Evolutionary conservation across 2,329 filamentous ascomycete genomes (phyloP).

Genomic region (Hirsutella minnesotensis): DNA sequence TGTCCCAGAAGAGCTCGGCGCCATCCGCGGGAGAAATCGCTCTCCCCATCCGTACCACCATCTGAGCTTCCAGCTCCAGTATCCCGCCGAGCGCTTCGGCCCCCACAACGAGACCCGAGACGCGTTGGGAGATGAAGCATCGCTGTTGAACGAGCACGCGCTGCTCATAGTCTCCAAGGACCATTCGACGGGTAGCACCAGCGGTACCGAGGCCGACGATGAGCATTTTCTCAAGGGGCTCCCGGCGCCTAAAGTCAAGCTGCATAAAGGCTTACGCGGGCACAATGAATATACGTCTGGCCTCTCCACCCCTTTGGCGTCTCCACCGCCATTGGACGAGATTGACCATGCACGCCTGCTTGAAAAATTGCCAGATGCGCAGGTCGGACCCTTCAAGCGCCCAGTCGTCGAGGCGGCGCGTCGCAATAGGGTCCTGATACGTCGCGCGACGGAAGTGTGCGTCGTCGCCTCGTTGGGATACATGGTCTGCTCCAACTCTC

Average conservation of each 20-base stretch:
- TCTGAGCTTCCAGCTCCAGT: constrained; percentile 42
- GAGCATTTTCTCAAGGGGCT: constrained; percentile 80
- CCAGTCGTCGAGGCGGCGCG: constrained; percentile 18
- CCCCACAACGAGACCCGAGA: constrained; percentile 9
- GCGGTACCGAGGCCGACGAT: constrained; percentile 90
- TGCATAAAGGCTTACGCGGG: constrained; percentile 68
- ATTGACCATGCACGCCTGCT: constrained; percentile 15
- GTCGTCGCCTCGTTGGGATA: constrained; percentile 37
- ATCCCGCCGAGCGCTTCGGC: constrained; percentile 30
- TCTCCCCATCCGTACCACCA: constrained; percentile 59
- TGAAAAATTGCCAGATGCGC: constrained; percentile 8
- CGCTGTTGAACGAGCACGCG: constrained; percentile 12
- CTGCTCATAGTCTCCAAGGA: constrained; percentile 30
- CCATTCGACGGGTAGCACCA: constrained; percentile 62
- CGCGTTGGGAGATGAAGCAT: constrained; percentile 9
- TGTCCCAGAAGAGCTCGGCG: constrained; percentile 23
- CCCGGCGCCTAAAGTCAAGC: constrained; percentile 61
- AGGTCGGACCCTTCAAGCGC: constrained; percentile 9
- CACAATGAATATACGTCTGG: constrained; percentile 42
- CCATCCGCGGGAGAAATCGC: constrained; percentile 40
- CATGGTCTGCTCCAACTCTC: constrained; percentile 33
- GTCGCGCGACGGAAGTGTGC: constrained; percentile 39
- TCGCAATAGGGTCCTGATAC: constrained; percentile 37
- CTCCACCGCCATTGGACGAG: constrained; percentile 33
- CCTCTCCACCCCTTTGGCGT: constrained; percentile 41